Evolutionary conservation across 1,284 basidiomycete species (phyloP), one percentile per base, ranked within the genome.

Genomic region (Heterobasidion parviporum): DNA sequence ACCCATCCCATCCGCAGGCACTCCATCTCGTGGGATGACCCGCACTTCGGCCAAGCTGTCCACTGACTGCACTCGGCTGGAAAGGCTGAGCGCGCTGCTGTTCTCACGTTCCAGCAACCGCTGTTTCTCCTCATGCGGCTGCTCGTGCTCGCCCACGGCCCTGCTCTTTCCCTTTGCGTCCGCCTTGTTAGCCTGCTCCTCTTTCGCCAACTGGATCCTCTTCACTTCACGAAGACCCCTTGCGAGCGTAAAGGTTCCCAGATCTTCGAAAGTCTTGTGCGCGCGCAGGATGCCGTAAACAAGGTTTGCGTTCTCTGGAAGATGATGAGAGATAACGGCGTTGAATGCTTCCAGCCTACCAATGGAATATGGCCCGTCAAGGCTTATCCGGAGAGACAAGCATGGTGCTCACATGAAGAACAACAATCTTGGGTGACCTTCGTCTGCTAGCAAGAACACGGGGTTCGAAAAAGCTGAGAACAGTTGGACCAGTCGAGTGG

Each of bases 391-490:
- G 34, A 53, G 33, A 50, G 7, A 38, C 41, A 15, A 52, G 53
- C 15, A 52, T 16, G 32, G 54, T 6, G 45, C 76, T 61, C 59
- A 90, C 86, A 94, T 84, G 71, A 96, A 96, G 71, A 91, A 98
- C 34, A 97, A 76, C 26, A 98, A 72, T 52, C 95, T 75, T 2
- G 96, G 96, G 68, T 98, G 91, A 6, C 93, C 92, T 70, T 98
- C 94, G 61, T 98, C 94, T 0, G 92, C 87, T 33, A 99, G 74
- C 43, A 99, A 73, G 70, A 98, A 98, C 7, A 83, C 74, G 0
- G 96, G 92, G 58, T 87, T 89, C 0, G 92, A 86, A 67, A 98
- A 96, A 0, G 94, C 90, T 41, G 82, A 85, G 70, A 98, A 91
- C 7, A 98, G 79, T 65, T 95, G 92, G 36, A 94, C 69, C 7